Evolutionary conservation across 225 moss, liverwort and hornwort genomes (phyloP), one percentile per base, ranked within the genome.

Genomic region (Lunularia cruciata): DNA sequence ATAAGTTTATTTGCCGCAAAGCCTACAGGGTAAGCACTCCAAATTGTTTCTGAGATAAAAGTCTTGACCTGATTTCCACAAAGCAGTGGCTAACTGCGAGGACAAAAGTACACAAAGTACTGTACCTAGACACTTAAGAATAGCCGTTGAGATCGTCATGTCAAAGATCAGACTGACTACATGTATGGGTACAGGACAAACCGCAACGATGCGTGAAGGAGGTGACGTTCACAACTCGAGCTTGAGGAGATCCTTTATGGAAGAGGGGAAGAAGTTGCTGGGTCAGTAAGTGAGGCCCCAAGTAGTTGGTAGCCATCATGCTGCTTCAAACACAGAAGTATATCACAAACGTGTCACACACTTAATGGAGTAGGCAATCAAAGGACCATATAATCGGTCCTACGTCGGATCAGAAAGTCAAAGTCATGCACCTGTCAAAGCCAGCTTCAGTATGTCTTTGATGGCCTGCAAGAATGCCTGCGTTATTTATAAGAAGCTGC

Each of bases 401-500:
- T n/a, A n/a, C n/a, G n/a, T n/a, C n/a, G n/a, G n/a, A n/a, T n/a
- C n/a, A n/a, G n/a, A n/a, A n/a, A n/a, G n/a, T n/a, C n/a, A n/a
- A n/a, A 65, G 51, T 55, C 38, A 56, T 27, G 2, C 49, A 79
- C 85, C 79, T 73, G 74, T 98, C 96, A 34, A 86, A 78, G 22
- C 83, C 89, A 42, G 87, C 81, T 16, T 68, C 75, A 11, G 86
- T 92, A 81, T 83, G 86, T 60, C 92, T 77, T 53, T 79, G 82
- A 19, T 86, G 86, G 35, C 82, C 74, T 32, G 96, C 92, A 49
- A 93, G 59, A 18, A 92, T 84, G 45, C 90, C 96, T 73, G 90
- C 96, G 70, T 92, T 96, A 73, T 92, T 96, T 47, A 96, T 86
- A 11, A 96, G 89, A 25, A 96, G 85, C 63, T 89, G 87, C 53